These are phyloP conservation scores for Diaporthe sp. DNA, from an alignment of 2,329 filamentous ascomycete genomes.

Conservation along the genomic window DNA sequence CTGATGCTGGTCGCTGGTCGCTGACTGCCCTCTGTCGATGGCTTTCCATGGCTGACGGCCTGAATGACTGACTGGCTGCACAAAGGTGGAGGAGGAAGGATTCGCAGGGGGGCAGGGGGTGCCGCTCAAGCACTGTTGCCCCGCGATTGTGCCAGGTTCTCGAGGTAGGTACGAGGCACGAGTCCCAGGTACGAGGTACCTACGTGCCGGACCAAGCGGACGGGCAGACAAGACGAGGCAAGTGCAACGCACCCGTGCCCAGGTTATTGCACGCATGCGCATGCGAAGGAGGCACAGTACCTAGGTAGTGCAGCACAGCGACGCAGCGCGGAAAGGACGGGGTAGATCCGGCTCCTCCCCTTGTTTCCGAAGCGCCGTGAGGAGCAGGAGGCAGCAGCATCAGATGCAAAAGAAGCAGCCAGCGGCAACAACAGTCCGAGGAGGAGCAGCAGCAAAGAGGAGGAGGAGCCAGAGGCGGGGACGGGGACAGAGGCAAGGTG, in stretches of 20 bases:
- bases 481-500: background rate
- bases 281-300: background rate
- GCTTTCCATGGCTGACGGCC: constrained; percentile 4
- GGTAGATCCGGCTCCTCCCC: constrained; percentile 12
- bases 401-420: background rate
- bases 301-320: background rate
- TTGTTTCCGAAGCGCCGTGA: constrained; percentile 10
- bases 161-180: background rate
- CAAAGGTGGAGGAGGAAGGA: constrained; percentile 15
- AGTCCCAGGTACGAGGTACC: background rate
- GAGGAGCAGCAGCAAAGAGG: background rate
- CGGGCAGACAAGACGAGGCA: background rate
- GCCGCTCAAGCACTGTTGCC: constrained; percentile 9
- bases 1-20: background rate
- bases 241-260: background rate
- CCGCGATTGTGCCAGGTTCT: constrained; percentile 29
- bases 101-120: background rate
- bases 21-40: background rate
- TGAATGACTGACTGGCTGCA: constrained; percentile 1
- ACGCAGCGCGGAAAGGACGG: constrained; percentile 1
- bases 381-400: constrained; percentile 3
- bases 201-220: background rate
- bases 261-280: background rate
- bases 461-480: background rate
- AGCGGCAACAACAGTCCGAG: background rate